phyloP scores from a whole-genome alignment of 495 filamentous ascomycete species.

The Neurospora sp. region DNA sequence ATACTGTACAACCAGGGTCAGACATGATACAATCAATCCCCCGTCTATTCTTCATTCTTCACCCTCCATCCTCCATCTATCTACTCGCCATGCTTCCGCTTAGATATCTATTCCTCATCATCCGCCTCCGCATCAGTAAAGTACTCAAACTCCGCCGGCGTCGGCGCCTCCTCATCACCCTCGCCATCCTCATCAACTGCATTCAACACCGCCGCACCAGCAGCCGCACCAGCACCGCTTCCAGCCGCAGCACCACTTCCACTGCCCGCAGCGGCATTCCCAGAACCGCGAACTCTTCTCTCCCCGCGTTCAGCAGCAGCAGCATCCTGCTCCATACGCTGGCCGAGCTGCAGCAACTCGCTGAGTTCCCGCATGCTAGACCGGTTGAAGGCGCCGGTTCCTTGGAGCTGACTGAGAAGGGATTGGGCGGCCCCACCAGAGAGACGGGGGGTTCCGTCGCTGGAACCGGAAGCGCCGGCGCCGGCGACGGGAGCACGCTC shows the following conservation, averaged over 20 bases:
- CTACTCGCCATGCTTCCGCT: background rate
- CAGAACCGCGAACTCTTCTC: slow-evolving; percentile 4
- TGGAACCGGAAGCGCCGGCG: slow-evolving; percentile 11
- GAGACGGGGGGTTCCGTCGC: slow-evolving; percentile 4
- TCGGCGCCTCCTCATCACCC: slow-evolving; percentile 68
- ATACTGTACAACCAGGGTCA: background rate
- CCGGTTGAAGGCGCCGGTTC: background rate
- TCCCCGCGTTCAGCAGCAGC: background rate
- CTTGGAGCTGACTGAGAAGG: slow-evolving; percentile 6
- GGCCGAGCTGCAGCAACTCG: slow-evolving; percentile 22
- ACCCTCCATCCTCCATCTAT: background rate
- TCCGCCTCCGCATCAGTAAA: slow-evolving; percentile 63
- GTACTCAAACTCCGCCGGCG: slow-evolving; percentile 80
- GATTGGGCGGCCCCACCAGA: slow-evolving; percentile 6
- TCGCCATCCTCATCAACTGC: slow-evolving; percentile 81
- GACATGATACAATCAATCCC: background rate
- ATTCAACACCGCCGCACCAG: slow-evolving; percentile 70
- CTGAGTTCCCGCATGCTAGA: slow-evolving; percentile 21
- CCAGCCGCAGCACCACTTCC: slow-evolving; percentile 1
- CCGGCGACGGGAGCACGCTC: slow-evolving; percentile 49
- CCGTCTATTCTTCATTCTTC: background rate
- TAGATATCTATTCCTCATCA: slow-evolving; percentile 22
- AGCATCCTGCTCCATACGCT: slow-evolving; percentile 1
- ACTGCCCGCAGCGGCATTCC: background rate
- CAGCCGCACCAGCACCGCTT: slow-evolving; percentile 48